These are phyloP conservation scores for Pythium volutum DNA, from an alignment of 352 stramenopile genomes.

Conservation along the genomic window DNA sequence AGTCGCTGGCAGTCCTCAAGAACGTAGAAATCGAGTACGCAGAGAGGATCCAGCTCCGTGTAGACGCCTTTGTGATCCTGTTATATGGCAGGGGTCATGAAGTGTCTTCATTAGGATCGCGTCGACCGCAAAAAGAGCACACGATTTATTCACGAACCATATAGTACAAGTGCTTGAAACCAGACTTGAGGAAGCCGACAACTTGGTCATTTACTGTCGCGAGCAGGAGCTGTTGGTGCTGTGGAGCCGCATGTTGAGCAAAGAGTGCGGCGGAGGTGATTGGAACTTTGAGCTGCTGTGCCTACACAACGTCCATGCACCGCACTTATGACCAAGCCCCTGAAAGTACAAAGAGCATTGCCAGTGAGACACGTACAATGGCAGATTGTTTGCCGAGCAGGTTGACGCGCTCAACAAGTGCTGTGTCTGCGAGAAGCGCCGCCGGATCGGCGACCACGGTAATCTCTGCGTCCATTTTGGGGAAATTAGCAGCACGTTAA, in stretches of 20 bases:
- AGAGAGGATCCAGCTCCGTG: conserved; percentile 69
- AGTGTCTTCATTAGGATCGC: not conserved
- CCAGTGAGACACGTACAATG: conserved; percentile 25
- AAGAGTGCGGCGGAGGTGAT: conserved; percentile 62
- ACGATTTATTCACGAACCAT: conserved; percentile 39
- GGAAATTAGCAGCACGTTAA: too few species aligned
- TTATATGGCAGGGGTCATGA: conserved; percentile 20
- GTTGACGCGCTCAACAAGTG: conserved; percentile 35
- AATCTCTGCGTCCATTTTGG: conserved; percentile 7
- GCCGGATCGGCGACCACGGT: conserved; percentile 17
- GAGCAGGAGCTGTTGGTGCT: conserved; percentile 46
- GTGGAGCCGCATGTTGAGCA: conserved; percentile 14
- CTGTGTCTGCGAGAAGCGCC: conserved; percentile 20
- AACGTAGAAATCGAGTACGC: conserved; percentile 82
- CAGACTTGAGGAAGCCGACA: conserved; percentile 63
- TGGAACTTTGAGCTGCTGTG: conserved; percentile 50
- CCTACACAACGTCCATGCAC: conserved; percentile 26
- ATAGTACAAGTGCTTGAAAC: conserved; percentile 76
- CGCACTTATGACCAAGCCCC: not conserved
- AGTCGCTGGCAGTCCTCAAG: conserved; percentile 46
- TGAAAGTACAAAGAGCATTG: not conserved
- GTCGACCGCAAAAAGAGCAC: not conserved
- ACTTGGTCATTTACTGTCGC: conserved; percentile 26
- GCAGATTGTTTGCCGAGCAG: conserved; percentile 43
- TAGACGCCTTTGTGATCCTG: conserved; percentile 56